Base-by-base conservation (phyloP, 2,329 filamentous ascomycete genomes). In the Talaromyces atroroseus region DNA sequence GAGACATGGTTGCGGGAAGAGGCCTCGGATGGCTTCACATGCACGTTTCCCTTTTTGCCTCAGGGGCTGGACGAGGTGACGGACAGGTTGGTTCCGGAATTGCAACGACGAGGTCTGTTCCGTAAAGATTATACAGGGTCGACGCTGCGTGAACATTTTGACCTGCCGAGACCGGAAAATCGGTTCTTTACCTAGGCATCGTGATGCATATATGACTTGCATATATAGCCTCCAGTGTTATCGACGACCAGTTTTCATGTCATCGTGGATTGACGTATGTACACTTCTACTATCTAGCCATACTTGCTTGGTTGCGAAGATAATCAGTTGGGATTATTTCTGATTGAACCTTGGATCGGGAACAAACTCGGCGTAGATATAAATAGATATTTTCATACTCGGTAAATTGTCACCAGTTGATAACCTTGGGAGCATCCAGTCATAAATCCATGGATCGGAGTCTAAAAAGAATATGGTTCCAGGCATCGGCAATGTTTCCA, bases 81-180 rank as follows among this genome's bases (percentile, higher is more conserved):
- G 0, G 64, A 78, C 46, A 68, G 66, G 2, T 60, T 82, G 54
- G 68, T 82, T 8, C 79, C 79, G 0, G 79, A 81, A 63, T 61
- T 82, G 54, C 78, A 81, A 63, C 71, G 73, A 4, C 71, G 80
- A 24, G 79, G 79, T 0, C 58, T 82, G 1, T 82, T 82, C 64
- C 68, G 80, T 4, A 60, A 72, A 6, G 80, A 82, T 1, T 82
- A 83, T 60, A 69, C 76, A 49, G 80, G 80, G 1, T 74, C 71
- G 1, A 82, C 80, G 1, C 64, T 82, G 62, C 68, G 80, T 42
- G 80, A 82, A 40, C 80, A 83, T 65, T 69, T 83, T 42, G 80
- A 79, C 4, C 71, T 83, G 32, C 74, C 76, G 10, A 67, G 79
- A 21, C 80, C 79, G 1, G 66, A 63, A 54, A 76, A 75, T 57